Evolutionary conservation across 768 basidiomycete genomes (phyloP).

Genomic region (Psilocybe cyanescens): DNA sequence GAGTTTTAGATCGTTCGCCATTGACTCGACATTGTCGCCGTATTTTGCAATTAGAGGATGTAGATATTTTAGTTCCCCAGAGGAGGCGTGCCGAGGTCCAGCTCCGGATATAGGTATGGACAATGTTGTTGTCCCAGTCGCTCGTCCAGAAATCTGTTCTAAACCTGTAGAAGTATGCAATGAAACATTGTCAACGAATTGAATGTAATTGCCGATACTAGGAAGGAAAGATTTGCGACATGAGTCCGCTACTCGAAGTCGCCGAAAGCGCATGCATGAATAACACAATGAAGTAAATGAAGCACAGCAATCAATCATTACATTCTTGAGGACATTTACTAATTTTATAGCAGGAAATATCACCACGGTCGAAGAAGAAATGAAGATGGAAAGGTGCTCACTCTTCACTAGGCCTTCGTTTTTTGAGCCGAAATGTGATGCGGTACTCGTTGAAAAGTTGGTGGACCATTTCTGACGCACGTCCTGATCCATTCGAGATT

Average conservation of each 20-base stretch:
- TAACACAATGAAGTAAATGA: background rate
- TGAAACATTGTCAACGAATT: constrained; percentile 7
- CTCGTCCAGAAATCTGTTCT: constrained; percentile 58
- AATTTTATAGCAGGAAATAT: background rate
- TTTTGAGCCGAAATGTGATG: constrained; percentile 16
- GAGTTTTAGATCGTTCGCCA: constrained; percentile 79
- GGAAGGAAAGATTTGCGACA: background rate
- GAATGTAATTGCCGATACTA: background rate
- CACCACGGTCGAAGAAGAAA: background rate
- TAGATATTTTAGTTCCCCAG: constrained; percentile 72
- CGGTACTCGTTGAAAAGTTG: constrained; percentile 32
- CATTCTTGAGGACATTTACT: background rate
- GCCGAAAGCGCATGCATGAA: background rate
- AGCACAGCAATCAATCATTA: background rate
- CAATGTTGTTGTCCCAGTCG: constrained; percentile 37
- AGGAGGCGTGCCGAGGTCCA: constrained; percentile 65
- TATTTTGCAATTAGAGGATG: constrained; percentile 67
- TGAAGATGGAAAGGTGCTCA: constrained; percentile 23
- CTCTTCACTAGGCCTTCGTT: constrained; percentile 26
- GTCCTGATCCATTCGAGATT: constrained; percentile 20
- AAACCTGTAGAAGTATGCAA: constrained; percentile 52
- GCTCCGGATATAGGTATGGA: constrained; percentile 42
- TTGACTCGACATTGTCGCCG: constrained; percentile 70
- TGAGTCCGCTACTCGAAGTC: background rate
- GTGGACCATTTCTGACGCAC: constrained; percentile 43